phyloP scores from a whole-genome alignment of 768 basidiomycete genomes.

The Naganishia friedmannii region DNA sequence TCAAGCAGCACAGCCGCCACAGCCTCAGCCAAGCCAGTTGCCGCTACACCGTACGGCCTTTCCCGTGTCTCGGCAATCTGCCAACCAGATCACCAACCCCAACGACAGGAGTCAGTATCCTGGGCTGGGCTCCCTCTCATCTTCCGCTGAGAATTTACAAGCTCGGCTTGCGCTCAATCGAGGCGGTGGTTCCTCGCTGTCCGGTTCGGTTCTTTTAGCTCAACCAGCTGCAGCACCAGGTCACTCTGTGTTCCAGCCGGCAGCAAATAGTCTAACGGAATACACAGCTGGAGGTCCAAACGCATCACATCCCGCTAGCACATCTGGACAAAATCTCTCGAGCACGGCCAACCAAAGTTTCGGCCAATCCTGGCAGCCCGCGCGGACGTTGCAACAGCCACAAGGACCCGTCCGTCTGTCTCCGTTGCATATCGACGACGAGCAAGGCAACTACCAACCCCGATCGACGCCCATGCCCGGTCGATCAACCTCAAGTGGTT shows the following conservation, averaged over 20 bases:
- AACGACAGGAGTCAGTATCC: not conserved
- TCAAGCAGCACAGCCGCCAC: not conserved
- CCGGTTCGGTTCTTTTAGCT: not conserved
- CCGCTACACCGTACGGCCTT: not conserved
- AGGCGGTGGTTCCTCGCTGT: not conserved
- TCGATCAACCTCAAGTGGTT: not conserved
- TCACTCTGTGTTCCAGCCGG: not conserved
- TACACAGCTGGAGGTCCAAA: not conserved
- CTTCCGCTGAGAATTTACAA: not conserved
- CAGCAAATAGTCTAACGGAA: not conserved
- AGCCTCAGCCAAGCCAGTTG: not conserved
- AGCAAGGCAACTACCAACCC: not conserved
- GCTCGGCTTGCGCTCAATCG: not conserved
- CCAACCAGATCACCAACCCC: not conserved
- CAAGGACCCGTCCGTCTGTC: not conserved
- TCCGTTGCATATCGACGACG: not conserved
- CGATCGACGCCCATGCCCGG: not conserved
- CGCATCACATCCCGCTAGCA: too few relatives aligned
- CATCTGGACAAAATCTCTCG: not conserved
- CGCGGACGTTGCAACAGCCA: not conserved
- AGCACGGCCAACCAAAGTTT: not conserved
- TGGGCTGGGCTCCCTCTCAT: not conserved
- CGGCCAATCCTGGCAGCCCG: not conserved
- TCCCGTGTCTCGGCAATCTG: not conserved
- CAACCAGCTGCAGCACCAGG: not conserved